Evolutionary conservation across 2,329 filamentous ascomycete genomes (phyloP).

Genomic region (Talaromyces islandicus): DNA sequence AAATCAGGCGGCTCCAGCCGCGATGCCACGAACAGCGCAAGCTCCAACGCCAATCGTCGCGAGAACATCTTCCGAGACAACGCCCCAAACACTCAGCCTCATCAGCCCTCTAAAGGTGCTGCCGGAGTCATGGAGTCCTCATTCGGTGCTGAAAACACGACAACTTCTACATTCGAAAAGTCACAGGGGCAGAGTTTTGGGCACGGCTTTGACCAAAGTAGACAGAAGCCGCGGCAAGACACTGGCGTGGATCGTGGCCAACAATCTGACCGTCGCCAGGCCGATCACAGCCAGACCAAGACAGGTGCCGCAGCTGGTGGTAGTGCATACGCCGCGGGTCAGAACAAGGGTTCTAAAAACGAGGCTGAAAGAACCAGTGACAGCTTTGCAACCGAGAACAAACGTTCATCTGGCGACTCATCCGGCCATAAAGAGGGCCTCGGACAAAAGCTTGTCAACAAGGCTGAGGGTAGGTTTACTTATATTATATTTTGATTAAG

Average conservation of each 20-base stretch:
- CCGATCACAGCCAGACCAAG: not conserved
- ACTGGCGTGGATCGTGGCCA: not conserved
- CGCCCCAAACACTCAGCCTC: not conserved
- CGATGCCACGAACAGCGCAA: not conserved
- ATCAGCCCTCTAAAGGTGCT: not conserved
- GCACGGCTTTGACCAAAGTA: not conserved
- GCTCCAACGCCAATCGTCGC: not conserved
- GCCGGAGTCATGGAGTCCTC: constrained; percentile 4
- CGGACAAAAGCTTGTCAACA: constrained; percentile 3
- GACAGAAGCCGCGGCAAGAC: not conserved
- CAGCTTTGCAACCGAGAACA: not conserved
- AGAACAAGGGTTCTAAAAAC: not conserved
- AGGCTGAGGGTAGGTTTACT: constrained; percentile 5
- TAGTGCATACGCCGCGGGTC: not conserved
- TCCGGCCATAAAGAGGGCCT: constrained; percentile 4
- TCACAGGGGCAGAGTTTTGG: constrained; percentile 7
- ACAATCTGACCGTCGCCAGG: not conserved
- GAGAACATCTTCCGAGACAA: not conserved
- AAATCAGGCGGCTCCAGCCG: not conserved
- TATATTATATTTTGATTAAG: no score
- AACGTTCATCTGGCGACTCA: not conserved
- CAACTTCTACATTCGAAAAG: constrained; percentile 9
- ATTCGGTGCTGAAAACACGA: constrained; percentile 9
- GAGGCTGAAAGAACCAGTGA: not conserved
- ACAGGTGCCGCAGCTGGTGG: not conserved